Evolutionary conservation across 345 rosid genomes (phyloP).

Genomic region (Populus nigra): DNA sequence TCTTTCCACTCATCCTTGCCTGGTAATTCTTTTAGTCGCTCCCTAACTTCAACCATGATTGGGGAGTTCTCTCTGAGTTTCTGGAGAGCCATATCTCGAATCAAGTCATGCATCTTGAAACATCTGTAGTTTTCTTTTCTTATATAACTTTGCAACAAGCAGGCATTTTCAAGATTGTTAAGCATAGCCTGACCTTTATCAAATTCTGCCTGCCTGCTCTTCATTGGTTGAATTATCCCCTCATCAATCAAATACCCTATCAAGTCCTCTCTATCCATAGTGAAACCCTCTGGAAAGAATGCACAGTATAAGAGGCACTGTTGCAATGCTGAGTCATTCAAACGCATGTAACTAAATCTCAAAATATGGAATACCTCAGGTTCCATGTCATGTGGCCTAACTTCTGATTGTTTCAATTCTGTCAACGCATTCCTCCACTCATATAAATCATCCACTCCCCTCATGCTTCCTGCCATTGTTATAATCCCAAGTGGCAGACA

Average conservation of each 20-base stretch:
- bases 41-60: conserved; percentile 20
- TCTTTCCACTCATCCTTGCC: conserved; percentile 16
- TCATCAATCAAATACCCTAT: conserved; percentile 17
- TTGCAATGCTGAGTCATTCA: conserved; percentile 10
- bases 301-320: conserved; percentile 28
- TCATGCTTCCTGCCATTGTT: conserved; percentile 19
- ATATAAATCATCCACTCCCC: conserved; percentile 4
- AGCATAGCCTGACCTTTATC: conserved; percentile 15
- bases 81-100: conserved; percentile 21
- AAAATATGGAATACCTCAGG: background rate
- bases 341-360: conserved; percentile 12
- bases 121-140: background rate
- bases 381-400: background rate
- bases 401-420: background rate
- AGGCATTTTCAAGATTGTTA: conserved; percentile 10
- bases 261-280: background rate
- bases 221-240: conserved; percentile 15
- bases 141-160: conserved; percentile 9
- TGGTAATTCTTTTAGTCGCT: conserved; percentile 15
- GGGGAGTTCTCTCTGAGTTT: conserved; percentile 2
- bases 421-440: conserved; percentile 18
- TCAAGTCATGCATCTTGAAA: conserved; percentile 30
- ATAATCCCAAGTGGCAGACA: conserved; percentile 24
- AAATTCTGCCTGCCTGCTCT: background rate
- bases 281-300: conserved; percentile 5